Percentiles rank a stretch among this genome's conserved stretches.
phyloP scores from a whole-genome alignment of 805 yeast genomes.

The Spathaspora arborariae region DNA sequence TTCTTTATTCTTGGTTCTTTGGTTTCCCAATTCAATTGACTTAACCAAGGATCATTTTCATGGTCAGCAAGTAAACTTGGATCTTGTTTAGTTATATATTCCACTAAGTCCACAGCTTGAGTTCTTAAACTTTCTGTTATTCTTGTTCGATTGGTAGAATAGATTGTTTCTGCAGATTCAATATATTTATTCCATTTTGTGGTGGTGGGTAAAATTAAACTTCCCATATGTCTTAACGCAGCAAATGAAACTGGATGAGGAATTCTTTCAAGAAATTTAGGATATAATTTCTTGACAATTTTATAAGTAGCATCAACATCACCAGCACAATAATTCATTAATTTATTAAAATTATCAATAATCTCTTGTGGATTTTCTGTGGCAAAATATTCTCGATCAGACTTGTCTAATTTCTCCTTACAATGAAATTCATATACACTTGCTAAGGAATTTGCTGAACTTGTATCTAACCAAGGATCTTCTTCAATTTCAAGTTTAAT shows the following conservation, averaged over 20 bases:
- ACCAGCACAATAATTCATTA: slow-evolving; percentile 77
- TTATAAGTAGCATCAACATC: slow-evolving; percentile 77
- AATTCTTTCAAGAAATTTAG: slow-evolving; percentile 59
- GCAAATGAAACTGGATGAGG: slow-evolving; percentile 96
- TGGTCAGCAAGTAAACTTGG: slow-evolving; percentile 23
- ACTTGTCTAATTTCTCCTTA: slow-evolving; percentile 61
- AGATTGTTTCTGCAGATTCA: slow-evolving; percentile 61
- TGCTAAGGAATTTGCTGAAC: slow-evolving; percentile 74
- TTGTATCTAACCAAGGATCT: slow-evolving; percentile 82
- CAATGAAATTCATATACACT: slow-evolving; percentile 81
- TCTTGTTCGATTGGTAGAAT: slow-evolving; percentile 51
- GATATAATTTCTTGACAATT: slow-evolving; percentile 67
- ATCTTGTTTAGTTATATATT: slow-evolving; percentile 31
- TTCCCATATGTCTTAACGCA: slow-evolving; percentile 71
- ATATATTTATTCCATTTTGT: slow-evolving; percentile 70
- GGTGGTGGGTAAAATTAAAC: slow-evolving; percentile 76
- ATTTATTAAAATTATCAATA: slow-evolving; percentile 49
- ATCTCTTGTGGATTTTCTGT: slow-evolving; percentile 52
- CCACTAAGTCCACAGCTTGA: slow-evolving; percentile 59
- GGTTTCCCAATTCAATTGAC: slow-evolving; percentile 84
- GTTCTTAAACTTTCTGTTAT: slow-evolving; percentile 57
- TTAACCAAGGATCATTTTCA: slow-evolving; percentile 79
- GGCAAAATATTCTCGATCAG: slow-evolving; percentile 61
- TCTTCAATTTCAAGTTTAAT: slow-evolving; percentile 15
- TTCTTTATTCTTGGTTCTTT: slow-evolving; percentile 59